Conservation (phyloP, 2,329 filamentous ascomycete genomes). For the Fusarium pininemorale region DNA sequence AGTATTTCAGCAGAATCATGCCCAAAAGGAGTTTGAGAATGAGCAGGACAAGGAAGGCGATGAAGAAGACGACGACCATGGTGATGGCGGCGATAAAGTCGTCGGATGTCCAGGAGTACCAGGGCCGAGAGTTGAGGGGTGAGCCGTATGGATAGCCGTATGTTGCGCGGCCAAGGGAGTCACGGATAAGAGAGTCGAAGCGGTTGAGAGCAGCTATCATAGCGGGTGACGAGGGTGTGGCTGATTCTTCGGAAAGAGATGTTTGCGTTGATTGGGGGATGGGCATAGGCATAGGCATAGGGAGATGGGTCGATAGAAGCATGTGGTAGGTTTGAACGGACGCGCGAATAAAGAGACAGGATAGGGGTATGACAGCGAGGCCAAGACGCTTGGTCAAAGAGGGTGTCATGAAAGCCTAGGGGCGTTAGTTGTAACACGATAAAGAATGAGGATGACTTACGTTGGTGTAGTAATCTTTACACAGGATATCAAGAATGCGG, state of each 20-base stretch:
- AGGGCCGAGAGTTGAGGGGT: conserved; percentile 52
- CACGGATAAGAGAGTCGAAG: conserved; percentile 78
- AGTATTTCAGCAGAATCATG: conserved; percentile 84
- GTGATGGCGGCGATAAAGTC: conserved; percentile 79
- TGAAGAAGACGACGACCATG: conserved; percentile 87
- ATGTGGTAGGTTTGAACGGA: conserved; percentile 97
- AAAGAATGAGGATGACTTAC: conserved; percentile 55
- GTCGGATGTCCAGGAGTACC: conserved; percentile 71
- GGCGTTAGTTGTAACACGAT: conserved; percentile 15
- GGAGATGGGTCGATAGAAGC: conserved; percentile 90
- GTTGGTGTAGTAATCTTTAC: conserved; percentile 98
- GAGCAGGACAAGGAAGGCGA: conserved; percentile 84
- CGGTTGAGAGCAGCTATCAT: conserved; percentile 81
- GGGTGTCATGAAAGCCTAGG: conserved; percentile 85
- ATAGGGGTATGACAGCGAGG: conserved; percentile 88
- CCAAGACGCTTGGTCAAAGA: conserved; percentile 90
- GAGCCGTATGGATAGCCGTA: conserved; percentile 66
- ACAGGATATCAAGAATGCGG: conserved; percentile 89
- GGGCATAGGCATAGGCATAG: conserved; percentile 75
- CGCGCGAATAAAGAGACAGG: conserved; percentile 93
- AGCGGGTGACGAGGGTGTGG: conserved; percentile 73
- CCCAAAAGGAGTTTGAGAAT: conserved; percentile 87
- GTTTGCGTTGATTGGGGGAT: conserved; percentile 72
- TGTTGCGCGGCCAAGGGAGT: conserved; percentile 77
- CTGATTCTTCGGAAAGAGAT: conserved; percentile 70